A percentile compares a stretch with the other conserved stretches of the same genome.
Evolutionary conservation across 2,329 filamentous ascomycete species (phyloP).

Genomic region (Xylaria sp.): DNA sequence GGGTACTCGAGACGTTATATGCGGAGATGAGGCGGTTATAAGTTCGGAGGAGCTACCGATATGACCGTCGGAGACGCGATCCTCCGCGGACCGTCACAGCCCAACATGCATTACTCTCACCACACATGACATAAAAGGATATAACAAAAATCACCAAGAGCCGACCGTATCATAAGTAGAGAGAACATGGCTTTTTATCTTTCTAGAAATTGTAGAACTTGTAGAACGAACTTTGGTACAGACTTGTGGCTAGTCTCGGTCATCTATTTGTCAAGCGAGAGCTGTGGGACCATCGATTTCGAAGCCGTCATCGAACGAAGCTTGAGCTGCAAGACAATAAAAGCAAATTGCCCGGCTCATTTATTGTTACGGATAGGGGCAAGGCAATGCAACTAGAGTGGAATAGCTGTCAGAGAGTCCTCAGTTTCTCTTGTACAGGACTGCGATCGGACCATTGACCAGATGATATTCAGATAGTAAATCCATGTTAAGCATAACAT

Average conservation of each 20-base stretch:
- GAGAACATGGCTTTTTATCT: not conserved
- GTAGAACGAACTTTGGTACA: not conserved
- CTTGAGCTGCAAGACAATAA: too few species aligned
- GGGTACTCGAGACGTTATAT: not conserved
- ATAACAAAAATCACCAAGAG: not conserved
- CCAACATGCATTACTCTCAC: not conserved
- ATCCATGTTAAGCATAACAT: not conserved
- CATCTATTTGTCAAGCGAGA: not conserved
- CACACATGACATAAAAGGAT: not conserved
- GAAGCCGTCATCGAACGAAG: too few species aligned
- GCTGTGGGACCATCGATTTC: not conserved
- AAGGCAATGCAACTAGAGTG: too few species aligned
- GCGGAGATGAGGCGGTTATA: not conserved
- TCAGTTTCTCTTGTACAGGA: too few species aligned
- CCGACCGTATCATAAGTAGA: too few species aligned
- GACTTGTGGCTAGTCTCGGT: not conserved
- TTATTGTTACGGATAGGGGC: not conserved
- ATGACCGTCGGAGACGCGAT: conserved; percentile 6
- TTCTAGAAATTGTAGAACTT: too few species aligned
- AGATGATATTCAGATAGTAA: too few species aligned
- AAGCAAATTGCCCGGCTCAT: too few species aligned
- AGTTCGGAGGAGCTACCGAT: conserved; percentile 13
- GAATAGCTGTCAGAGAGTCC: too few species aligned
- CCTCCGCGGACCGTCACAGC: conserved; percentile 9
- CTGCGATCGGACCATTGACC: too few species aligned